Evolutionary conservation across 2,329 filamentous ascomycete genomes (phyloP).

Genomic region (Diaporthe capsici): DNA sequence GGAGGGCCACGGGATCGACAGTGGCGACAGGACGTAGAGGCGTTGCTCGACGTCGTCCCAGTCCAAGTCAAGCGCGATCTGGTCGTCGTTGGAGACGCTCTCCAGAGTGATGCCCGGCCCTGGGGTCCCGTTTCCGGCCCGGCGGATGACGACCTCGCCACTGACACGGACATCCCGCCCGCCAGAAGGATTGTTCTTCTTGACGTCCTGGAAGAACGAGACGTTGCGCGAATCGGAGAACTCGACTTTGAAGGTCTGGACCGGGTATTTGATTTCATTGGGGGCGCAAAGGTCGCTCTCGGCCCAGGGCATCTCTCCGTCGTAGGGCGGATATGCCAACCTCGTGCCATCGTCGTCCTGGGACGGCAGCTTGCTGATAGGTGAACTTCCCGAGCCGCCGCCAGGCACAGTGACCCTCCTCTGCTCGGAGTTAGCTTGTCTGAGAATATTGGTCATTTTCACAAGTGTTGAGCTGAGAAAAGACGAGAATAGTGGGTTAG

Average conservation of each 20-base stretch:
- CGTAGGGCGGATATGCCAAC: constrained; percentile 48
- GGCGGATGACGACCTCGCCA: constrained; percentile 63
- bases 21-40: constrained; percentile 58
- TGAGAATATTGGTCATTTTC: background rate
- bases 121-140: constrained; percentile 50
- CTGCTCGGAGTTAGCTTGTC: constrained; percentile 36
- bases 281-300: constrained; percentile 43
- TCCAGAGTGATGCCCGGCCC: constrained; percentile 59
- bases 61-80: constrained; percentile 52
- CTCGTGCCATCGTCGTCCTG: constrained; percentile 43
- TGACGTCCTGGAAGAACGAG: constrained; percentile 56
- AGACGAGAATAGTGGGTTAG: background rate
- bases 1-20: constrained; percentile 45
- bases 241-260: constrained; percentile 51
- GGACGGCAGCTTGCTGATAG: constrained; percentile 38
- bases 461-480: background rate
- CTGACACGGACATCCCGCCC: constrained; percentile 54
- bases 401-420: constrained; percentile 30
- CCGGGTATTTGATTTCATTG: constrained; percentile 46
- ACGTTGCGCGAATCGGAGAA: constrained; percentile 56
- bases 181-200: constrained; percentile 44
- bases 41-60: constrained; percentile 54
- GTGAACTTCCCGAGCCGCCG: constrained; percentile 18
- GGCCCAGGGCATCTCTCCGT: constrained; percentile 45
- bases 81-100: constrained; percentile 60